Evolutionary conservation across 2,329 filamentous ascomycete genomes (phyloP).

Genomic region (Neonectria sp.): DNA sequence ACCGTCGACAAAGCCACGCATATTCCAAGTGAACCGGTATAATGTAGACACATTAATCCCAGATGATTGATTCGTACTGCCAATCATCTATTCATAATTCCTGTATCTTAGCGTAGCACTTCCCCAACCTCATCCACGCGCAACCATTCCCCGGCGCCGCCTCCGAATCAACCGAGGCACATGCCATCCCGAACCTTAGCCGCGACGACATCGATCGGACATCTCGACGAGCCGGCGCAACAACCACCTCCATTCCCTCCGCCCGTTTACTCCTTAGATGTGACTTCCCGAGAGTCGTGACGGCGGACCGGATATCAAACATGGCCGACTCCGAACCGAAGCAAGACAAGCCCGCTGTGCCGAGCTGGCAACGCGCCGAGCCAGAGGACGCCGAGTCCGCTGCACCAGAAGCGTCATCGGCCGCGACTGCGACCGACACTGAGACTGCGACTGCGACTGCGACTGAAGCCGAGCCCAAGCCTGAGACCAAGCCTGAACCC

Average conservation of each 20-base stretch:
- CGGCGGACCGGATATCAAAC: conserved; percentile 14
- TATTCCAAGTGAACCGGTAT: background rate
- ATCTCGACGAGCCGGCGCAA: conserved; percentile 24
- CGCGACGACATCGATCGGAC: conserved; percentile 35
- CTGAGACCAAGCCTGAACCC: background rate
- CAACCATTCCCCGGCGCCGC: conserved; percentile 43
- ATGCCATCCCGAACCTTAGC: conserved; percentile 47
- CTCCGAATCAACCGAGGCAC: conserved; percentile 46
- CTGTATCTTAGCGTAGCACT: background rate
- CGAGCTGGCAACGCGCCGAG: conserved; percentile 51
- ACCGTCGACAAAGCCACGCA: background rate
- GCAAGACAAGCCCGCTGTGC: conserved; percentile 44
- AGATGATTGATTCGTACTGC: background rate
- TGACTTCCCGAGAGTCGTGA: conserved; percentile 1
- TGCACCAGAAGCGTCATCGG: conserved; percentile 36
- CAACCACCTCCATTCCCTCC: conserved; percentile 5
- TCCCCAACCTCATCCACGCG: conserved; percentile 22
- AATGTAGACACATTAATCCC: background rate
- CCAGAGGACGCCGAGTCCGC: conserved; percentile 35
- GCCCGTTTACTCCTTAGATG: conserved; percentile 3
- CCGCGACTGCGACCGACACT: conserved; percentile 20
- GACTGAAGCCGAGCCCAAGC: background rate
- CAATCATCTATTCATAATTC: background rate
- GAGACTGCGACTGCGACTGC: conserved; percentile 22
- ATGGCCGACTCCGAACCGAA: conserved; percentile 55